A percentile compares a stretch with the other conserved stretches of the same genome.
Conservation (phyloP, 495 filamentous ascomycete genomes). For the Penicillium goetzii region DNA sequence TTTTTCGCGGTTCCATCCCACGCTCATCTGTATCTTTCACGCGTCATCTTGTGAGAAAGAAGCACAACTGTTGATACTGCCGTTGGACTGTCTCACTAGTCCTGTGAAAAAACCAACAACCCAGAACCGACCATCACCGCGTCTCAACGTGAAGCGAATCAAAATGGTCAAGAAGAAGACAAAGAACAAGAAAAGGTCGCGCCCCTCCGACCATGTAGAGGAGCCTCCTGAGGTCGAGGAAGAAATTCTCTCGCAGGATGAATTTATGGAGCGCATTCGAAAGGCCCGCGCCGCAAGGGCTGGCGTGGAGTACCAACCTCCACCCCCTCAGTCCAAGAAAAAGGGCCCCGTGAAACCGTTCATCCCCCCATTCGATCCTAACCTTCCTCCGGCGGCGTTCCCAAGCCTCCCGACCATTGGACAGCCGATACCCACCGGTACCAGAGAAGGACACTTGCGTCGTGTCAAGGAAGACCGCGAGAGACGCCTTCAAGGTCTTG, state of each 20-base stretch:
- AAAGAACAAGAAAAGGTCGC: neutral
- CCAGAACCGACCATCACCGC: neutral
- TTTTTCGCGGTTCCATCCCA: neutral
- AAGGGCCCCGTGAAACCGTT: neutral
- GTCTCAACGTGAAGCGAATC: neutral
- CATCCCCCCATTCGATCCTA: conserved; percentile 43
- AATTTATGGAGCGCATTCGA: conserved; percentile 18
- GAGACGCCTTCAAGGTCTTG: conserved; percentile 31
- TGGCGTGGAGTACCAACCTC: neutral
- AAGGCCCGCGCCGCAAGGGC: neutral
- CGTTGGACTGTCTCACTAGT: neutral
- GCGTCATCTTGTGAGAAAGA: neutral
- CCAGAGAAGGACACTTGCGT: conserved; percentile 9
- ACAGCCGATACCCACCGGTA: neutral
- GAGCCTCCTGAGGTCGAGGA: conserved; percentile 8
- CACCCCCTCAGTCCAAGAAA: neutral
- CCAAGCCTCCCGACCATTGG: conserved; percentile 33
- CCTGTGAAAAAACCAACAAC: neutral
- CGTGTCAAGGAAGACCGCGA: neutral
- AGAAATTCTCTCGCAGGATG: neutral
- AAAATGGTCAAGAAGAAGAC: neutral
- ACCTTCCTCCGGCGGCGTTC: conserved; percentile 48
- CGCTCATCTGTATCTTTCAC: neutral
- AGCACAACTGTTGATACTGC: neutral
- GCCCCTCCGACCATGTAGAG: neutral